Conservation (phyloP, 2,329 filamentous ascomycete genomes). For the Aspergillus sp. region DNA sequence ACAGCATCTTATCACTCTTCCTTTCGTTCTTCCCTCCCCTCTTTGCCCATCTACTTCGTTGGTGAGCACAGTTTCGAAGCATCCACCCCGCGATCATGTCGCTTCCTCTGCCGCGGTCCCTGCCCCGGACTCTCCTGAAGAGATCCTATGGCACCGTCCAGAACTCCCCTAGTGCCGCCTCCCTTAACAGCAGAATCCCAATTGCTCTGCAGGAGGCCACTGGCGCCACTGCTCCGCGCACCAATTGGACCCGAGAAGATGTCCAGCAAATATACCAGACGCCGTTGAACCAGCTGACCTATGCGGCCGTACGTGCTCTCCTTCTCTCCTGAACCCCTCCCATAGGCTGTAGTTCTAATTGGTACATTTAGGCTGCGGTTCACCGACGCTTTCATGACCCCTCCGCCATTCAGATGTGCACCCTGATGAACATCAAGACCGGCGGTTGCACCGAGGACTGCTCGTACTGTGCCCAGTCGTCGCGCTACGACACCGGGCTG, state of each 20-base stretch:
- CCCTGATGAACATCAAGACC: slow-evolving; percentile 95
- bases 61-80: background rate
- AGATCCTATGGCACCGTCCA: slow-evolving; percentile 43
- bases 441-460: slow-evolving; percentile 91
- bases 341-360: background rate
- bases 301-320: slow-evolving; percentile 62
- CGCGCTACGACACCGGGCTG: slow-evolving; percentile 74
- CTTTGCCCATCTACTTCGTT: background rate
- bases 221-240: slow-evolving; percentile 53
- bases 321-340: background rate
- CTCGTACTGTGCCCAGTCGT: slow-evolving; percentile 88
- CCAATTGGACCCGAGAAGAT: slow-evolving; percentile 78
- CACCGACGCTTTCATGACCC: slow-evolving; percentile 86
- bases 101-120: slow-evolving; percentile 27
- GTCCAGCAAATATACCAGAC: slow-evolving; percentile 79
- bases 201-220: slow-evolving; percentile 37
- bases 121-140: slow-evolving; percentile 28
- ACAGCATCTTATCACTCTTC: background rate
- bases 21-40: background rate
- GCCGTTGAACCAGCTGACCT: slow-evolving; percentile 75
- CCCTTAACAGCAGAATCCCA: slow-evolving; percentile 32
- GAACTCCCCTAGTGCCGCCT: slow-evolving; percentile 30
- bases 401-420: slow-evolving; percentile 84
- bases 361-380: slow-evolving; percentile 61
- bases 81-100: slow-evolving; percentile 23